These are phyloP conservation scores for Hysterium pulicare DNA, from an alignment of 2,329 filamentous ascomycete genomes.

Conservation along the genomic window DNA sequence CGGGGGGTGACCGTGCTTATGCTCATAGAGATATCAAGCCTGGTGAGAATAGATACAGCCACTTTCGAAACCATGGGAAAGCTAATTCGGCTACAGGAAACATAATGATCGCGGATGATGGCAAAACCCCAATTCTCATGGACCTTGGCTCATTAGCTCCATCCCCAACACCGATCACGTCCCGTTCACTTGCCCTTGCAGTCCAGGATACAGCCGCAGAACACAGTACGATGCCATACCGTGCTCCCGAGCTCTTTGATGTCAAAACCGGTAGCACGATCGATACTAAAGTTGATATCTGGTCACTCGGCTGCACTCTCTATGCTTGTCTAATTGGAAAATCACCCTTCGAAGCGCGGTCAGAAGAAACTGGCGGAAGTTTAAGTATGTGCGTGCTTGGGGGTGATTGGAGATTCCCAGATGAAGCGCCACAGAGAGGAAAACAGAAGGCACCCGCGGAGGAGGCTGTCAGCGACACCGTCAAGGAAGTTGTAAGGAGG, in stretches of 20 bases:
- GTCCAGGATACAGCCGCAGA: conserved; percentile 94
- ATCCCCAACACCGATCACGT: conserved; percentile 84
- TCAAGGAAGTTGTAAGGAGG: conserved; percentile 81
- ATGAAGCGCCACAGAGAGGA: conserved; percentile 63
- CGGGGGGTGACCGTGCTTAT: conserved; percentile 73
- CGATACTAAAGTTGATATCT: conserved; percentile 97
- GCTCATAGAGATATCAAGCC: conserved; percentile 97
- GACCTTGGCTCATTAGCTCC: conserved; percentile 89
- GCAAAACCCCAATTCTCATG: conserved; percentile 88
- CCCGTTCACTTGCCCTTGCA: conserved; percentile 82
- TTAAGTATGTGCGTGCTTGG: conserved; percentile 88
- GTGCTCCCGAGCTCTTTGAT: conserved; percentile 95
- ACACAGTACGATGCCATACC: conserved; percentile 97
- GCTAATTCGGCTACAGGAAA: conserved; percentile 56
- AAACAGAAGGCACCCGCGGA: conserved; percentile 53
- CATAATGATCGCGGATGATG: conserved; percentile 96
- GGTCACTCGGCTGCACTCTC: conserved; percentile 95
- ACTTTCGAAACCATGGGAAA: background rate
- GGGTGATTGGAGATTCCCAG: conserved; percentile 95
- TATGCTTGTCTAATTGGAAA: conserved; percentile 97
- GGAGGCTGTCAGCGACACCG: conserved; percentile 68
- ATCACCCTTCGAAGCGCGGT: conserved; percentile 92
- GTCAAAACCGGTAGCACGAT: conserved; percentile 89
- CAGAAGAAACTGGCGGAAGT: conserved; percentile 92
- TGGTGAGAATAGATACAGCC: conserved; percentile 52